Conservation (phyloP, 257 asterid genomes). For the Gardenia jasminoides region DNA sequence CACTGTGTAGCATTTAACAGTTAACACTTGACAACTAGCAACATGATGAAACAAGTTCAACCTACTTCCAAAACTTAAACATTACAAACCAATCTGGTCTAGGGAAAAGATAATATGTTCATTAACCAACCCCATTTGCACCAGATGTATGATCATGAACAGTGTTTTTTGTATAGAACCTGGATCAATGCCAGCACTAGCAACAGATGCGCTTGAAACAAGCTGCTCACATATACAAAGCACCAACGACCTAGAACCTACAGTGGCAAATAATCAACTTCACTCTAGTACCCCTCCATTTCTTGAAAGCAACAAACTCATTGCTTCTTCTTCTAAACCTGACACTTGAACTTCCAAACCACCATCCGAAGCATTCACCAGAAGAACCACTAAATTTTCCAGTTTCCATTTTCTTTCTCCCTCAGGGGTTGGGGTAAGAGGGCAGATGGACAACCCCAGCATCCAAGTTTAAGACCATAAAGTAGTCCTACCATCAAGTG, state of each 20-base stretch:
- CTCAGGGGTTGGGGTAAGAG: not conserved
- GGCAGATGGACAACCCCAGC: not conserved
- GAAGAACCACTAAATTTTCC: not conserved
- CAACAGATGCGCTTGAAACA: not conserved
- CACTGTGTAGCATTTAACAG: not conserved
- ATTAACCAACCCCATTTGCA: not conserved
- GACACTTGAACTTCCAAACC: not conserved
- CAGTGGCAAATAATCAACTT: not conserved
- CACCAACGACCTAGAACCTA: not conserved
- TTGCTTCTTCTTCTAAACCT: not conserved
- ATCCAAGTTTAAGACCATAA: not conserved
- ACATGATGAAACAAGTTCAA: not conserved
- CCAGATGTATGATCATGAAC: not conserved
- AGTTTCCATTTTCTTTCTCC: not conserved
- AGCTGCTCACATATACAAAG: not conserved
- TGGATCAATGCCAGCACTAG: not conserved
- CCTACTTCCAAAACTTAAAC: not conserved
- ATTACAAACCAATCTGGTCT: not conserved
- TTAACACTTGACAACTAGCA: conserved; percentile 7
- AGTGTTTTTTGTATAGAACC: not conserved
- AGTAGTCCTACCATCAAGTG: too few relatives aligned
- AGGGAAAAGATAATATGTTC: not conserved
- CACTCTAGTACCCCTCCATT: not conserved
- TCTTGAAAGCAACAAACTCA: not conserved
- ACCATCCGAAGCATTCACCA: not conserved